These are phyloP conservation scores for Tricholoma terreum DNA, from an alignment of 768 basidiomycete genomes.

Conservation along the genomic window DNA sequence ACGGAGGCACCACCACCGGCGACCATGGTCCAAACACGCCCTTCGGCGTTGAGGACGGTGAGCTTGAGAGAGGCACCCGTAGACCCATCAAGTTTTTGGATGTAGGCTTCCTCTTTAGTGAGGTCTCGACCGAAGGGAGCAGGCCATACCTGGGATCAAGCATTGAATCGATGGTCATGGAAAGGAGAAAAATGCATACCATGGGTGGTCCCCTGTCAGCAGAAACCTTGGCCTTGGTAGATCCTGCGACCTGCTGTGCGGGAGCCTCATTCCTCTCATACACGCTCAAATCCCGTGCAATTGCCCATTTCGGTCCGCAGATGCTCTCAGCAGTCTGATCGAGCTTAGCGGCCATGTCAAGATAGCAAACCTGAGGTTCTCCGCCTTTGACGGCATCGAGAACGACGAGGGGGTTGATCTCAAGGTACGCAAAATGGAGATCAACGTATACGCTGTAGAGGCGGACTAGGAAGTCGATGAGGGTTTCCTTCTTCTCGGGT, in stretches of 20 bases:
- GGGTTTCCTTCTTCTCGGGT: slow-evolving; percentile 82
- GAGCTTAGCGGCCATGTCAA: slow-evolving; percentile 99
- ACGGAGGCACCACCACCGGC: slow-evolving; percentile 86
- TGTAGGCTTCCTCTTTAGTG: slow-evolving; percentile 99
- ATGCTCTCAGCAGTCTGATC: slow-evolving; percentile 99
- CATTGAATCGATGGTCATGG: background rate
- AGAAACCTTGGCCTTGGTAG: slow-evolving; percentile 53
- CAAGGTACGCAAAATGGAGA: slow-evolving; percentile 98
- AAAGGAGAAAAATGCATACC: slow-evolving; percentile 41
- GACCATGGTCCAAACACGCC: slow-evolving; percentile 99
- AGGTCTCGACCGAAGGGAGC: slow-evolving; percentile 96
- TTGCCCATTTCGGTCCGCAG: slow-evolving; percentile 98
- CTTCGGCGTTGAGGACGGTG: slow-evolving; percentile 92
- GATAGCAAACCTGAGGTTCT: slow-evolving; percentile 83
- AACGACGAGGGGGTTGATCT: slow-evolving; percentile 98
- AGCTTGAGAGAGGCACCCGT: slow-evolving; percentile 98
- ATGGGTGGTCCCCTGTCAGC: slow-evolving; percentile 97
- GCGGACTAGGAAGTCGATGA: slow-evolving; percentile 91
- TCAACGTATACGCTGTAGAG: slow-evolving; percentile 98
- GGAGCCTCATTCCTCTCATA: slow-evolving; percentile 50
- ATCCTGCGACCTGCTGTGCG: slow-evolving; percentile 36
- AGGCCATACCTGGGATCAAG: slow-evolving; percentile 59
- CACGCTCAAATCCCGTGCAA: slow-evolving; percentile 85
- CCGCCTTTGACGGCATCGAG: slow-evolving; percentile 73
- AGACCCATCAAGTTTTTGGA: slow-evolving; percentile 95